Conservation (phyloP, 495 filamentous ascomycete species). For the Daldinia concentrica region DNA sequence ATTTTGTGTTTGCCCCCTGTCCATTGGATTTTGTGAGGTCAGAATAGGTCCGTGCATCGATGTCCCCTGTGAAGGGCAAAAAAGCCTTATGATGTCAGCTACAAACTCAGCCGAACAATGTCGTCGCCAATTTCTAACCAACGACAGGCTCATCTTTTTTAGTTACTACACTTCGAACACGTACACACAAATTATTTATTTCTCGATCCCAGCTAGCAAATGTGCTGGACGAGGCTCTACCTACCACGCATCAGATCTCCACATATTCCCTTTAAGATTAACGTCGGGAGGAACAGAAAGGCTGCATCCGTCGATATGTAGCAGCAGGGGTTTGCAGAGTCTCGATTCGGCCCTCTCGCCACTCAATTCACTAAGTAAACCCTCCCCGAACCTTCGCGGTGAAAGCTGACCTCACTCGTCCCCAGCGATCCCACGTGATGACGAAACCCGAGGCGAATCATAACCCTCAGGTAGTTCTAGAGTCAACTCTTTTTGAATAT, state of each 20-base stretch:
- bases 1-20: not conserved
- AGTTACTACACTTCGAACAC: slow-evolving; percentile 1
- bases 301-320: slow-evolving; percentile 23
- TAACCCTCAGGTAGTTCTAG: slow-evolving; percentile 1
- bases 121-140: not conserved
- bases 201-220: not conserved
- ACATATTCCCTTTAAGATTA: slow-evolving; percentile 20
- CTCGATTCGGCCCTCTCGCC: slow-evolving; percentile 30
- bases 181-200: not conserved
- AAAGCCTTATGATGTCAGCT: slow-evolving; percentile 40
- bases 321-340: slow-evolving; percentile 5
- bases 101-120: slow-evolving; percentile 17
- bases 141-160: not conserved
- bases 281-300: slow-evolving; percentile 18
- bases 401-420: slow-evolving; percentile 35
- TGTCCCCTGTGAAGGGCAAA: not conserved
- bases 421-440: slow-evolving; percentile 40
- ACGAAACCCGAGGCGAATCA: slow-evolving; percentile 39
- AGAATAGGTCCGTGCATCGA: slow-evolving; percentile 31
- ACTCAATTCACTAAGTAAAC: slow-evolving; percentile 7
- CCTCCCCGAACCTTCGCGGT: slow-evolving; percentile 14
- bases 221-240: slow-evolving; percentile 29
- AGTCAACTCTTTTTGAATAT: slow-evolving; percentile 6
- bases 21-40: slow-evolving; percentile 26
- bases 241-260: slow-evolving; percentile 20